Percentiles rank a stretch among this genome's conserved stretches.
Conservation (phyloP, 352 stramenopile genomes). For the Phytophthora rubi region DNA sequence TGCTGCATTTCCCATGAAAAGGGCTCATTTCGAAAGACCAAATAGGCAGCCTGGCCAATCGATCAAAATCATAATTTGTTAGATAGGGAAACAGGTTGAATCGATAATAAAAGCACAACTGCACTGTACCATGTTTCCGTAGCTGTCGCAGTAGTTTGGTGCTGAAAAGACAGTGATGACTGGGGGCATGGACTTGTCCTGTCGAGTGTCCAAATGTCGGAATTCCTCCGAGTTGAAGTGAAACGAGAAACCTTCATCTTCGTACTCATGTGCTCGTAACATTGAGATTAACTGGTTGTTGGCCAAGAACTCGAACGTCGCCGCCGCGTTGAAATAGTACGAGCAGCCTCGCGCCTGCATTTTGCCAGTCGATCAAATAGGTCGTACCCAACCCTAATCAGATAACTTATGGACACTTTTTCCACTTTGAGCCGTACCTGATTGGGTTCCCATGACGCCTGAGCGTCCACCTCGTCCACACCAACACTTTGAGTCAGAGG, state of each 20-base stretch:
- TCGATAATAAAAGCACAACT: background rate
- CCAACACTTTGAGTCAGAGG: slow-evolving; percentile 33
- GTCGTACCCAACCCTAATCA: background rate
- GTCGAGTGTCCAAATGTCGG: slow-evolving; percentile 49
- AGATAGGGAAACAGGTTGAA: background rate
- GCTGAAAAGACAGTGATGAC: slow-evolving; percentile 96
- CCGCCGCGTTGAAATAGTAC: slow-evolving; percentile 89
- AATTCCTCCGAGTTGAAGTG: slow-evolving; percentile 64
- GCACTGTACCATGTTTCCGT: slow-evolving; percentile 62
- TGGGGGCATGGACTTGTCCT: slow-evolving; percentile 58
- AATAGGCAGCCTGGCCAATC: slow-evolving; percentile 52
- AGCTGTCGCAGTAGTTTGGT: slow-evolving; percentile 95
- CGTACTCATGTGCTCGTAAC: slow-evolving; percentile 85
- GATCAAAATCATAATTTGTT: slow-evolving; percentile 1
- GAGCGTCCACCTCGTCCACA: slow-evolving; percentile 15
- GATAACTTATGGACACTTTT: background rate
- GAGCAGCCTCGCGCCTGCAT: slow-evolving; percentile 74
- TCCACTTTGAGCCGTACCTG: slow-evolving; percentile 17
- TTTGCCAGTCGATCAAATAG: background rate
- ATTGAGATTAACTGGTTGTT: slow-evolving; percentile 73
- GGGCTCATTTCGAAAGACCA: slow-evolving; percentile 53
- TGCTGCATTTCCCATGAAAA: slow-evolving; percentile 68
- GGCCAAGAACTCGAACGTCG: slow-evolving; percentile 74
- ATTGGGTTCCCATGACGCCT: slow-evolving; percentile 32
- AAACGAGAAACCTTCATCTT: slow-evolving; percentile 70